phyloP scores from a whole-genome alignment of 1,284 basidiomycete species.

The Trametes hirsuta region DNA sequence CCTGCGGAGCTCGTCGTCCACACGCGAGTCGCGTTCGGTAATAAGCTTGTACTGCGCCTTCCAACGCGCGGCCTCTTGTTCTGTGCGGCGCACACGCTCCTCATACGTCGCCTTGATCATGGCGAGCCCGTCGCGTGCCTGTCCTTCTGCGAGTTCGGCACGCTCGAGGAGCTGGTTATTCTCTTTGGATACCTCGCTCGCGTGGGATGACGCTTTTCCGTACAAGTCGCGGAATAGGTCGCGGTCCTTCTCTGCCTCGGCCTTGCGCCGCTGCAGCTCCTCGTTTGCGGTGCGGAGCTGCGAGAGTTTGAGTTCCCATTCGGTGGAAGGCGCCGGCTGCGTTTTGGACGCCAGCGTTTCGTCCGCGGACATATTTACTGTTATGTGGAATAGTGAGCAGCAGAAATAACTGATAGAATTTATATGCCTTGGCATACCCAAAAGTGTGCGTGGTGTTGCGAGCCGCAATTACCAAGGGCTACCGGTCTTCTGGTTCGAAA shows the following conservation, averaged over 20 bases:
- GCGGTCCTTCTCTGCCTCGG: constrained; percentile 31
- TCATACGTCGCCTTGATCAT: constrained; percentile 48
- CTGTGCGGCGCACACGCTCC: constrained; percentile 48
- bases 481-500: no score
- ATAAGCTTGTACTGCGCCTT: constrained; percentile 49
- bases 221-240: constrained; percentile 32
- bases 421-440: no score
- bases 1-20: constrained; percentile 59
- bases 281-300: constrained; percentile 27
- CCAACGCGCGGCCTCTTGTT: constrained; percentile 51
- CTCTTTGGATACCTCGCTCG: constrained; percentile 38
- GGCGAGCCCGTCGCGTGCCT: constrained; percentile 54
- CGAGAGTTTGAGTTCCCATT: constrained; percentile 23
- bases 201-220: constrained; percentile 29
- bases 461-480: no score
- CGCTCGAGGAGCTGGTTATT: constrained; percentile 56
- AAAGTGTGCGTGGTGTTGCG: no score
- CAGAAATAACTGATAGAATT: no score
- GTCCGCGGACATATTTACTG: background rate
- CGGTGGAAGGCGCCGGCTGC: background rate
- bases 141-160: constrained; percentile 51
- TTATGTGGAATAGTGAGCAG: no score
- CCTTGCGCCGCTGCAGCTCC: constrained; percentile 26
- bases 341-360: background rate
- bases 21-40: constrained; percentile 55